Conservation (phyloP, 805 yeast genomes). For the Yamadazyma phyllophila region DNA sequence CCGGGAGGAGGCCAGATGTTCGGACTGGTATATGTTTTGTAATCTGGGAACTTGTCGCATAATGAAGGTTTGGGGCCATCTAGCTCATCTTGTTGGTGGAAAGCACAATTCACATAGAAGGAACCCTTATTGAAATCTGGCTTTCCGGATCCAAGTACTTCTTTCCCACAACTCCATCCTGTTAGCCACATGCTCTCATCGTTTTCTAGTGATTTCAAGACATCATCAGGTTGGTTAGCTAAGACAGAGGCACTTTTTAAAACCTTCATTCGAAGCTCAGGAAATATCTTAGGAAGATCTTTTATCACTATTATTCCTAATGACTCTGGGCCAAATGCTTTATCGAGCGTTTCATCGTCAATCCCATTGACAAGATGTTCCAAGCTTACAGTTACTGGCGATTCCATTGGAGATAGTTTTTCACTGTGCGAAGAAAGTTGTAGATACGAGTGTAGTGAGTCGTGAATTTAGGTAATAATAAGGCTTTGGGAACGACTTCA, state of each 20-base stretch:
- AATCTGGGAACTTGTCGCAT: constrained; percentile 26
- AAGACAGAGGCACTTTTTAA: constrained; percentile 42
- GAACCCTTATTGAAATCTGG: constrained; percentile 57
- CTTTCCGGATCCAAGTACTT: constrained; percentile 40
- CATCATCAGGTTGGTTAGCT: constrained; percentile 35
- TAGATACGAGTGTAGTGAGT: too few relatives aligned
- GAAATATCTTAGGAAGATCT: constrained; percentile 39
- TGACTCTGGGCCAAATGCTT: constrained; percentile 56
- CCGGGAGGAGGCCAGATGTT: constrained; percentile 50
- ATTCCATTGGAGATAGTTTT: constrained; percentile 5
- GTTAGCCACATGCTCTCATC: constrained; percentile 52
- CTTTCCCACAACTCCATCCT: constrained; percentile 64
- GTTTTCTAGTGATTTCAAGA: constrained; percentile 40
- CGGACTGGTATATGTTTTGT: constrained; percentile 45
- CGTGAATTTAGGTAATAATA: too few relatives aligned
- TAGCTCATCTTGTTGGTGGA: constrained; percentile 38
- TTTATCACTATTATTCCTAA: constrained; percentile 52
- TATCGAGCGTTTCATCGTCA: constrained; percentile 27
- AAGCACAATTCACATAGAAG: constrained; percentile 57
- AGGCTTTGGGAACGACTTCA: too few relatives aligned
- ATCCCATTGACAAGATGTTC: constrained; percentile 30
- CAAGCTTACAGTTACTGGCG: constrained; percentile 31
- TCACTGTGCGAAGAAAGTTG: neutral
- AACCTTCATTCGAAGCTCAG: constrained; percentile 40
- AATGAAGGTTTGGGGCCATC: constrained; percentile 47